phyloP scores from a whole-genome alignment of 768 basidiomycete genomes.

The Podaxis pistillaris region DNA sequence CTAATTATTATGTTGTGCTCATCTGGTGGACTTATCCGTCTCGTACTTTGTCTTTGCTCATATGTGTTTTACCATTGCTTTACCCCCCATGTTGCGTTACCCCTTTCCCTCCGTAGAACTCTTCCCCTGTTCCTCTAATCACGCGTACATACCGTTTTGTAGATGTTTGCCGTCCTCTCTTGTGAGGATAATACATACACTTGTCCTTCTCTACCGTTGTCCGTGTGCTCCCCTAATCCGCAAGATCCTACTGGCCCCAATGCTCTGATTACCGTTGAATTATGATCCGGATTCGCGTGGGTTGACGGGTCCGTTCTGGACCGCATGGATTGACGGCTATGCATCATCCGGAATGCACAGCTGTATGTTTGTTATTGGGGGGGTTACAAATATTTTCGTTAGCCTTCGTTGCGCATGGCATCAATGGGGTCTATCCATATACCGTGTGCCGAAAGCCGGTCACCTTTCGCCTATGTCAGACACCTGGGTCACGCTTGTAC shows the following conservation, averaged over 20 bases:
- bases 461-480: background rate
- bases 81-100: conserved; percentile 28
- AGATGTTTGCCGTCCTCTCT: conserved; percentile 13
- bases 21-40: conserved; percentile 17
- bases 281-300: background rate
- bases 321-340: background rate
- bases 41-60: conserved; percentile 39
- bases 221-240: background rate
- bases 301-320: too few species aligned
- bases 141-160: conserved; percentile 16
- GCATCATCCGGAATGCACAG: background rate
- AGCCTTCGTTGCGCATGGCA: background rate
- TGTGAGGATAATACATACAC: conserved; percentile 1
- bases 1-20: conserved; percentile 19
- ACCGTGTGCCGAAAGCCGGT: background rate
- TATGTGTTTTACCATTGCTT: conserved; percentile 23
- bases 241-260: background rate
- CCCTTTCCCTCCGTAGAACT: conserved; percentile 19
- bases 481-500: background rate
- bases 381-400: background rate
- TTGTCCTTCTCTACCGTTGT: background rate
- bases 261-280: background rate
- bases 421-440: background rate
- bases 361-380: background rate
- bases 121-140: conserved; percentile 20